Evolutionary conservation across 169 alveolate species (phyloP).

Genomic region (Eimeria tenella): DNA sequence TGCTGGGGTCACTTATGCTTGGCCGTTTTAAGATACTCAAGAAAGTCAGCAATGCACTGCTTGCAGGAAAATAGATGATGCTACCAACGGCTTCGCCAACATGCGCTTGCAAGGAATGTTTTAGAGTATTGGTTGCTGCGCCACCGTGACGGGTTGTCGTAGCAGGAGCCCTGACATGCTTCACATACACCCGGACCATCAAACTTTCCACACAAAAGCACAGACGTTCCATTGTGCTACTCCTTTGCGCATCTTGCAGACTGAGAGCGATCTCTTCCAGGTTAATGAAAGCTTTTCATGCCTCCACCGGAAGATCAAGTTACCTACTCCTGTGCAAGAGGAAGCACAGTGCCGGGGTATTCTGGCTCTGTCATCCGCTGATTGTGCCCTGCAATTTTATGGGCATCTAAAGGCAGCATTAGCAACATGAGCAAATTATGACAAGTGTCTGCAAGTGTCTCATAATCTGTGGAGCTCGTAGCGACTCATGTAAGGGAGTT

Average conservation of each 20-base stretch:
- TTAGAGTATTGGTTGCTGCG: neutral
- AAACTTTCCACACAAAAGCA: no score
- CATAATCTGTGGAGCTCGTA: no score
- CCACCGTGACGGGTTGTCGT: neutral
- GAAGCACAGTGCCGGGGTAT: slow-evolving; percentile 77
- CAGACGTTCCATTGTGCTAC: no score
- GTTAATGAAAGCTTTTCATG: slow-evolving; percentile 79
- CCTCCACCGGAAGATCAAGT: slow-evolving; percentile 84
- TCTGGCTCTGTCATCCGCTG: neutral
- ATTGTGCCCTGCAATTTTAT: no score
- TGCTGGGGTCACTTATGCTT: slow-evolving; percentile 78
- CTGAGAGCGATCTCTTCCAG: slow-evolving; percentile 48
- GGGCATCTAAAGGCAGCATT: no score
- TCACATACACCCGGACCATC: no score
- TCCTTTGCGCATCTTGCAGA: neutral
- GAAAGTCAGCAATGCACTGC: slow-evolving; percentile 21
- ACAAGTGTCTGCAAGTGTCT: no score
- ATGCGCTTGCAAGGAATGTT: no score
- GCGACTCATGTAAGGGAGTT: neutral
- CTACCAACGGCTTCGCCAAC: neutral
- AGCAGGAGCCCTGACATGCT: neutral
- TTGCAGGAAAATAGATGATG: neutral
- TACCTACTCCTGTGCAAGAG: slow-evolving; percentile 81
- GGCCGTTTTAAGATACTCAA: slow-evolving; percentile 77
- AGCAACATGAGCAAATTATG: no score